Percentiles rank a stretch among this genome's conserved stretches.
These are phyloP conservation scores for Pleurotus giganteus DNA, from an alignment of 768 basidiomycete species.

Conservation along the genomic window DNA sequence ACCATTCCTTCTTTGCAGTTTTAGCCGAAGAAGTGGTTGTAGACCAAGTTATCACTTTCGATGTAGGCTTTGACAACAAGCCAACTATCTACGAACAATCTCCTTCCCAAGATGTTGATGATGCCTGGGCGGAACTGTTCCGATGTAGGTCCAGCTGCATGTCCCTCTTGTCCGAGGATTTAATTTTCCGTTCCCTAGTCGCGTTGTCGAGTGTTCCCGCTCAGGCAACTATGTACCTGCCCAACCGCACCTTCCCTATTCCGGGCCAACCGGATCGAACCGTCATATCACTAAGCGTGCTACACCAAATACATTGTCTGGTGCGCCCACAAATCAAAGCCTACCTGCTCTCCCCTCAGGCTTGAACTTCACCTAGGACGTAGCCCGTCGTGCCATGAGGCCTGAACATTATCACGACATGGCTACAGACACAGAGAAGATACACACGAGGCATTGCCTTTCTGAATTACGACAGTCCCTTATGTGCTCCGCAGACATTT, in stretches of 20 bases:
- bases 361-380: not conserved
- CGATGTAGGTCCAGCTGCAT: not conserved
- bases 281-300: constrained; percentile 18
- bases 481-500: constrained; percentile 16
- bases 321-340: constrained; percentile 6
- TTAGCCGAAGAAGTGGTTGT: not conserved
- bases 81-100: not conserved
- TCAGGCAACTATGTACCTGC: constrained; percentile 17
- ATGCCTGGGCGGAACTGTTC: not conserved
- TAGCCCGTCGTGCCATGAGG: not conserved
- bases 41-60: not conserved
- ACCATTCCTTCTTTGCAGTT: not conserved
- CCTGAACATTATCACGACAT: not conserved
- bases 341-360: not conserved
- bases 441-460: constrained; percentile 19
- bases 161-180: not conserved
- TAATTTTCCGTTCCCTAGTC: not conserved
- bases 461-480: constrained; percentile 16
- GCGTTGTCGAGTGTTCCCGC: constrained; percentile 13
- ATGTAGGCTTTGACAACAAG: not conserved
- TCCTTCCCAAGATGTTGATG: not conserved
- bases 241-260: constrained; percentile 21
- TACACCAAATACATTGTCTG: constrained; percentile 23
- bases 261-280: constrained; percentile 18
- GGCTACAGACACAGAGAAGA: constrained; percentile 11